A percentile compares a stretch with the other conserved stretches of the same genome.
Evolutionary conservation across 2,329 filamentous ascomycete species (phyloP).

Genomic region (Fusarium agapanthi): DNA sequence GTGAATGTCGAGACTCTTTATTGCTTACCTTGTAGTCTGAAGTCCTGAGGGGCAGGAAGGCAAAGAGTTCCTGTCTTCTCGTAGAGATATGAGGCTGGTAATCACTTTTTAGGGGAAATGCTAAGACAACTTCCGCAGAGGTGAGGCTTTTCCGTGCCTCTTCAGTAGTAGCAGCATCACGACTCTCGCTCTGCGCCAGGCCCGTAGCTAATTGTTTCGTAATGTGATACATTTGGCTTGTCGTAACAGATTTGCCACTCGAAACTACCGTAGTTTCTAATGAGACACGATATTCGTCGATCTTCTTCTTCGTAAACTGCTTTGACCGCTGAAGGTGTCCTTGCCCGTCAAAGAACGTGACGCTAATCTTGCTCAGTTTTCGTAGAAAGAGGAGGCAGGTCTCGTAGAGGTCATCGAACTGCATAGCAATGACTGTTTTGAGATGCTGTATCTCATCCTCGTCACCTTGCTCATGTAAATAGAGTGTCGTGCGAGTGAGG

Average conservation of each 20-base stretch:
- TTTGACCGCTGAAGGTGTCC: background rate
- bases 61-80: conserved; percentile 21
- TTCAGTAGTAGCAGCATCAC: background rate
- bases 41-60: conserved; percentile 12
- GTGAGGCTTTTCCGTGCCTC: background rate
- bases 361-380: conserved; percentile 8
- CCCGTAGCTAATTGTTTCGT: background rate
- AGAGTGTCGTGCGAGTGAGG: conserved; percentile 22
- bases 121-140: conserved; percentile 24
- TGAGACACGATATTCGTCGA: background rate
- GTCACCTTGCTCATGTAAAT: conserved; percentile 20
- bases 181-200: conserved; percentile 19
- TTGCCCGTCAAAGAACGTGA: conserved; percentile 3
- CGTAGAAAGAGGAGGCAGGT: conserved; percentile 19
- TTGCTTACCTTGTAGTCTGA: conserved; percentile 9
- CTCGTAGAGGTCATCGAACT: conserved; percentile 14
- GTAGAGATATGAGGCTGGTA: background rate
- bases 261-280: background rate
- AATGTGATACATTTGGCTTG: conserved; percentile 19
- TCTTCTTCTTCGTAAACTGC: background rate
- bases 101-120: conserved; percentile 10
- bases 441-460: background rate
- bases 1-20: fast-evolving
- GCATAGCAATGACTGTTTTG: background rate
- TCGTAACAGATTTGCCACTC: fast-evolving